Evolutionary conservation across 257 asterid genomes (phyloP).

Genomic region (Jacaranda copaia): DNA sequence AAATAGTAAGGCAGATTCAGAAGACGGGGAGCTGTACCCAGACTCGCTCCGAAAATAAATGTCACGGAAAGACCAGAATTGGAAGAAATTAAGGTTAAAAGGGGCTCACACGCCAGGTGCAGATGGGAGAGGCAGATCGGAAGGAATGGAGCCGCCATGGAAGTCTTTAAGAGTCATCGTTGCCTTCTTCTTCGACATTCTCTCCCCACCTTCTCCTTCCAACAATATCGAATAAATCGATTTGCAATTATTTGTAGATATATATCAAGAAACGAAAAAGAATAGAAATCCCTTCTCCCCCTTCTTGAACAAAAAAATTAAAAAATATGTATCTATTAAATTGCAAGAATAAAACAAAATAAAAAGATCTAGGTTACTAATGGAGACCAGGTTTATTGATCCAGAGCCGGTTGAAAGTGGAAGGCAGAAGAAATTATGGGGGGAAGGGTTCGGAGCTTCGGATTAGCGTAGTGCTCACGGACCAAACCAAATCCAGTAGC

Average conservation of each 20-base stretch:
- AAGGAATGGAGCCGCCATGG: conserved; percentile 96
- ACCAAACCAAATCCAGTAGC: conserved; percentile 29
- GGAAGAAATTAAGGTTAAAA: conserved; percentile 15
- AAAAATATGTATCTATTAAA: conserved; percentile 36
- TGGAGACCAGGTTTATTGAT: conserved; percentile 19
- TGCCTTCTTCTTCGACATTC: conserved; percentile 92
- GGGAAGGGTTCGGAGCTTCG: conserved; percentile 43
- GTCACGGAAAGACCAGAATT: not conserved
- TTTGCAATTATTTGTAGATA: not conserved
- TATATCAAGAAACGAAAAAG: not conserved
- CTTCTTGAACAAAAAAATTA: conserved; percentile 9
- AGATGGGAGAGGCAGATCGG: conserved; percentile 93
- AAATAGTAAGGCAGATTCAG: conserved; percentile 21
- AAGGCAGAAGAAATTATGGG: conserved; percentile 35
- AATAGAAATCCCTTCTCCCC: conserved; percentile 35
- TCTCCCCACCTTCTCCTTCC: conserved; percentile 30
- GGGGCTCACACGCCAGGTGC: conserved; percentile 93
- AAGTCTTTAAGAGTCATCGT: conserved; percentile 95
- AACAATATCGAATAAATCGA: conserved; percentile 25
- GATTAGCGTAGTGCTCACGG: conserved; percentile 42
- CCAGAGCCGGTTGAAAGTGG: conserved; percentile 6
- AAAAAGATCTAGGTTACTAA: conserved; percentile 25
- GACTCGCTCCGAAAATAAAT: conserved; percentile 7
- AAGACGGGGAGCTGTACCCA: not conserved
- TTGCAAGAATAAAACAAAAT: not conserved